Base-by-base conservation (phyloP, 2,329 filamentous ascomycete genomes). In the Pseudonectria buxi region DNA sequence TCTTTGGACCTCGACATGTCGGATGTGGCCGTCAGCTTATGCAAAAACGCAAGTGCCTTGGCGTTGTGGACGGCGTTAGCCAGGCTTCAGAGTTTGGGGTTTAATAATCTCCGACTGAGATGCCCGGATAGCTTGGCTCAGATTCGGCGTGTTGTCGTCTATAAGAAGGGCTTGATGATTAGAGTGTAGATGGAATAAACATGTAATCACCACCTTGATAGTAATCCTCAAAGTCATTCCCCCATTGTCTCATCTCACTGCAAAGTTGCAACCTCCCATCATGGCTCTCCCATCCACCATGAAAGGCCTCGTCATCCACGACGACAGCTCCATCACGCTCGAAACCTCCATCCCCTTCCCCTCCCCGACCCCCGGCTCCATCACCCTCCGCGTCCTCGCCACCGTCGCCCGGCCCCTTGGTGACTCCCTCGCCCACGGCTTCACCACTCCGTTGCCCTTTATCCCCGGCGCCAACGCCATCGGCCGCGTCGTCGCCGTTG, bases 401-500 rank as follows among this genome's bases (percentile, higher is more conserved):
- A 33, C 48, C n/a, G 29, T 53, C 14, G 10, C 29, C 44, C 16
- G 26, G 28, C 26, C 37, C 46, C 44, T 46, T 47, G 26, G 34
- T 7, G 34, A 32, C 10, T n/a, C 34, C 6, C 28, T 18, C 10
- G 7, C 41, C 9, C 43, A 46, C 18, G 12, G 13, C 22, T 41
- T 47, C 32, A 48, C 41, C 10, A 5, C 53, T 60, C 7, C 46
- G 50, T 1, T n/a, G n/a, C 60, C 57, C 22, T 44, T 57, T 33
- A 49, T 62, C 32, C 57, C 54, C 29, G 61, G 59, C 26, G 43
- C 47, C 37, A 54, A 49, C 31, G 55, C 53, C 40, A 47, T 67
- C 39, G 61, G 59, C 30, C 61, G 62, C 24, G 44, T 63, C 12
- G 49, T 56, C 13, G 54, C 56, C 16, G 41, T 55, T n/a, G 60